Base-by-base conservation (phyloP, 768 basidiomycete species). In the Leucocoprinus sp. region DNA sequence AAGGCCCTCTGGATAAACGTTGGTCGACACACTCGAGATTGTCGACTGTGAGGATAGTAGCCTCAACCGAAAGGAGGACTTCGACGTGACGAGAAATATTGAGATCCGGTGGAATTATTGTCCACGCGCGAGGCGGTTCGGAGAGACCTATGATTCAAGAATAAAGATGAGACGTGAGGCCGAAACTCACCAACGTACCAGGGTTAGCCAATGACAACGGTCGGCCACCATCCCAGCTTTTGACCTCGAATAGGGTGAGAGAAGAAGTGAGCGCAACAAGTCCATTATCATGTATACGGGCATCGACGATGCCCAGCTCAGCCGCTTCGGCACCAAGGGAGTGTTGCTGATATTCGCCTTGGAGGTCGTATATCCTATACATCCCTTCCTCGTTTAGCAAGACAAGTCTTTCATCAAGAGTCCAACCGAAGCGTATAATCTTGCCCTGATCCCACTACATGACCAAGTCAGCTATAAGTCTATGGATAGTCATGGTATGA, bases 331-430 rank as follows among this genome's bases (percentile, higher is more conserved):
- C 68, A 6, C 91, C 92, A 2, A 97, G 71, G 0, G 91, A 90
- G 59, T 82, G 75, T 50, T 97, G 93, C 48, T 76, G 68, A 58
- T 93, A 96, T 54, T 87, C 85, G 45, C 83, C 82, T 62, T 89
- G 83, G 26, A 90, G 66, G 64, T 91, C 85, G 56, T 97, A 97
- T 19, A 97, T 55, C 37, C 96, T 75, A 64, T 96, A 99, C 5
- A 76, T 73, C 19, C 95, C 93, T 55, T 97, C 93, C 62, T 95
- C 92, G 57, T 93, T 89, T 29, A 98, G 64, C 11, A 97, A 76
- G 0, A 83, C 78, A 27, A 99, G 71, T 29, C 79, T 73, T 59
- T 93, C 90, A 55, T 88, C 80, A n/a, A 64, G 58, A 0, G 85
- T 85, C 88, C 88, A 91, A 17, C 89, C 89, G 54, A 90, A 85